A percentile compares a stretch with the other conserved stretches of the same genome.
These are phyloP conservation scores for Phytophthora meadii DNA, from an alignment of 352 stramenopile genomes.

Conservation along the genomic window DNA sequence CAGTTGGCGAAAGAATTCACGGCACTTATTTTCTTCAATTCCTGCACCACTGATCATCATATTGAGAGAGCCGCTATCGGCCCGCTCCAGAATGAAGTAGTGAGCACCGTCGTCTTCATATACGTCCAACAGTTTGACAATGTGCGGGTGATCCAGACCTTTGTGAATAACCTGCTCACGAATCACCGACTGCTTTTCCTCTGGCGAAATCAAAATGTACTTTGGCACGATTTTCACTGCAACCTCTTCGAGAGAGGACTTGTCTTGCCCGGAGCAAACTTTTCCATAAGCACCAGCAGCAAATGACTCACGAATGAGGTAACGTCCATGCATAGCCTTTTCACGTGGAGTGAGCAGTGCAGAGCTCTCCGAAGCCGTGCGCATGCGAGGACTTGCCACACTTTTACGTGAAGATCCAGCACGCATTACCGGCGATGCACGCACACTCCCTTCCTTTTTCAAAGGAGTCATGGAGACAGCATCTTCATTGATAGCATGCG, in stretches of 20 bases:
- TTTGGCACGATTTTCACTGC: slow-evolving; percentile 85
- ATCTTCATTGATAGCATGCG: slow-evolving; percentile 23
- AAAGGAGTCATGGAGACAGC: slow-evolving; percentile 12
- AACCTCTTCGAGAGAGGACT: slow-evolving; percentile 60
- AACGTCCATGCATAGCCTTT: slow-evolving; percentile 73
- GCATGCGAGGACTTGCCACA: slow-evolving; percentile 18
- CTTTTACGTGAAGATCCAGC: slow-evolving; percentile 20
- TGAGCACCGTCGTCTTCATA: slow-evolving; percentile 78
- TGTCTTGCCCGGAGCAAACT: slow-evolving; percentile 59
- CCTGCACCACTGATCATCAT: slow-evolving; percentile 56
- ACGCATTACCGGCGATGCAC: slow-evolving; percentile 6
- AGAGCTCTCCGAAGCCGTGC: slow-evolving; percentile 43
- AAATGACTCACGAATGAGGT: slow-evolving; percentile 79
- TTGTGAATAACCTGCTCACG: slow-evolving; percentile 77
- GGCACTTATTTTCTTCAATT: slow-evolving; percentile 57
- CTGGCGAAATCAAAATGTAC: slow-evolving; percentile 66
- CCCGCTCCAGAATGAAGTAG: slow-evolving; percentile 79
- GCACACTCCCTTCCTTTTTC: slow-evolving; percentile 11
- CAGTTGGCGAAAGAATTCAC: slow-evolving; percentile 64
- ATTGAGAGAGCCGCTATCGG: slow-evolving; percentile 62
- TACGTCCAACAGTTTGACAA: slow-evolving; percentile 79
- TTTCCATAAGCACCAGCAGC: slow-evolving; percentile 75
- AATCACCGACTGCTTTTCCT: slow-evolving; percentile 80
- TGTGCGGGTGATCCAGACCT: slow-evolving; percentile 68
- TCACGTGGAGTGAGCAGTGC: slow-evolving; percentile 55